Conservation (phyloP, 1,284 basidiomycete genomes). For the Somion occarium region DNA sequence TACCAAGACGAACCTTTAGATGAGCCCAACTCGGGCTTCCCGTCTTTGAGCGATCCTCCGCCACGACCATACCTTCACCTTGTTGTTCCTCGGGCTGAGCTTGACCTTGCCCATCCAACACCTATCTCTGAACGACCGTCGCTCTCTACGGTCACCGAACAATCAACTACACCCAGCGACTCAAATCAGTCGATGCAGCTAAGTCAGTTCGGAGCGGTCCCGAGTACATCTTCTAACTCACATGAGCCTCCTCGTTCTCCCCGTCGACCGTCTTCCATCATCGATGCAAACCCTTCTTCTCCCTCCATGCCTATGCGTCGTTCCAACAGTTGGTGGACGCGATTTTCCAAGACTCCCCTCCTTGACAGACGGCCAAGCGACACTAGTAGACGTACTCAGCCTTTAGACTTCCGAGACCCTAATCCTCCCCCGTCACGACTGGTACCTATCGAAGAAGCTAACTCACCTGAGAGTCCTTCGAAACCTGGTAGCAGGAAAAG, state of each 20-base stretch:
- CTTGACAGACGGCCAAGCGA: conserved; percentile 34
- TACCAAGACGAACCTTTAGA: conserved; percentile 16
- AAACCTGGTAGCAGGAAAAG: not conserved
- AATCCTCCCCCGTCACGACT: conserved; percentile 60
- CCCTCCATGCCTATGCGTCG: conserved; percentile 30
- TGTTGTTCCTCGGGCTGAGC: conserved; percentile 6
- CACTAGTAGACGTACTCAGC: conserved; percentile 12
- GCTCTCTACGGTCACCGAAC: conserved; percentile 18
- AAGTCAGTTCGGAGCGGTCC: conserved; percentile 9
- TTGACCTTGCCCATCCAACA: conserved; percentile 26
- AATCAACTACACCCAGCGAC: conserved; percentile 16
- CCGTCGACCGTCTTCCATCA: conserved; percentile 33
- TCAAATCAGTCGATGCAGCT: conserved; percentile 12
- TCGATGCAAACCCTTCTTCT: conserved; percentile 31
- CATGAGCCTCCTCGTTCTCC: conserved; percentile 23
- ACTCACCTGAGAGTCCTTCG: conserved; percentile 20
- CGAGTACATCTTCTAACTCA: conserved; percentile 21
- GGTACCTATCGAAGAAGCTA: conserved; percentile 49
- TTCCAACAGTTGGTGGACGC: conserved; percentile 43
- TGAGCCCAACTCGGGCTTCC: conserved; percentile 12
- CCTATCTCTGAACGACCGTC: conserved; percentile 26
- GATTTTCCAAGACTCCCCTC: conserved; percentile 37
- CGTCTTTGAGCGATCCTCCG: conserved; percentile 24
- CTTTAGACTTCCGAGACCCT: conserved; percentile 63
- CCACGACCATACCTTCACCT: conserved; percentile 23